Evolutionary conservation across 164 flowering plant genomes (phyloP).

Genomic region (Umbellularia californica): DNA sequence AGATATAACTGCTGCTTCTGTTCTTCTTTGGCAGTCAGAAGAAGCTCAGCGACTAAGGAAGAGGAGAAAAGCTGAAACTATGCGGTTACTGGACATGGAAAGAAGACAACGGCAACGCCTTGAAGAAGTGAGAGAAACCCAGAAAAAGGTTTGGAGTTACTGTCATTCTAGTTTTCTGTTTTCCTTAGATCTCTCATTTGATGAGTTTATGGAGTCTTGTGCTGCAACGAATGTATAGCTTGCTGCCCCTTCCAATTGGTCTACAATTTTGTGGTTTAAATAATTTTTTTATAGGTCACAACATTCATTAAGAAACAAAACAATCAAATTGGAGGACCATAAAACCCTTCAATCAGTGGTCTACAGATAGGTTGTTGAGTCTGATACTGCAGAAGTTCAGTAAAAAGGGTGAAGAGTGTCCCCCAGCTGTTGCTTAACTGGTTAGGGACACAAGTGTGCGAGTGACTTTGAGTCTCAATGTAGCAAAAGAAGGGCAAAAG

Average conservation of each 20-base stretch:
- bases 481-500: too few relatives aligned
- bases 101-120: constrained; percentile 80
- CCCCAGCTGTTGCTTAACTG: neutral
- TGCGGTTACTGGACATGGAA: constrained; percentile 73
- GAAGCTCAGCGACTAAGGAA: constrained; percentile 69
- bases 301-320: neutral
- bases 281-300: too few relatives aligned
- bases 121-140: constrained; percentile 72
- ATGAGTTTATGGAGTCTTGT: neutral
- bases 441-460: too few relatives aligned
- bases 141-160: constrained; percentile 54
- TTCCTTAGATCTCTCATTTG: neutral
- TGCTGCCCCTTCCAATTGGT: too few relatives aligned
- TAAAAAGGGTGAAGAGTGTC: neutral
- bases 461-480: too few relatives aligned
- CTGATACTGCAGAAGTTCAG: neutral
- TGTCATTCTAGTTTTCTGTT: neutral
- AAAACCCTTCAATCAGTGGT: neutral
- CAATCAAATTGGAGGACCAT: neutral
- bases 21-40: constrained; percentile 54
- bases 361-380: neutral
- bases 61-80: constrained; percentile 58
- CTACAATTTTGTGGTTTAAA: too few relatives aligned
- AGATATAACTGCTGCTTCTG: constrained; percentile 2
- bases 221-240: neutral